These are phyloP conservation scores for Alternaria sp. DNA, from an alignment of 2,329 filamentous ascomycete species.

Conservation along the genomic window DNA sequence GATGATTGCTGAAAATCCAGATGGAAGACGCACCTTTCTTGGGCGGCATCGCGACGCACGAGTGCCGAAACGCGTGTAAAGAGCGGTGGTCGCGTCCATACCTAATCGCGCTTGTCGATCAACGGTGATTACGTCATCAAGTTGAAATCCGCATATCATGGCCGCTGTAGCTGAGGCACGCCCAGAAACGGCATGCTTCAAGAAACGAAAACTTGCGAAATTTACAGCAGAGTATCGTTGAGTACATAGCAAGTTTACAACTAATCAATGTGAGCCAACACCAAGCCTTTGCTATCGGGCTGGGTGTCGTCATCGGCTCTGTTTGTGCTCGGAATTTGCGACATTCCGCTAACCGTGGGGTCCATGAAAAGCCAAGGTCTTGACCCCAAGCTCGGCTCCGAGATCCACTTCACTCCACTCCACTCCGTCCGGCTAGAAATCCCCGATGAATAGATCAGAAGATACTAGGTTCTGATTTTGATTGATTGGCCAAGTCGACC, in stretches of 20 bases:
- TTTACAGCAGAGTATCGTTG: neutral
- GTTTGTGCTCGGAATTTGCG: too few relatives aligned
- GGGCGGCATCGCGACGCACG: neutral
- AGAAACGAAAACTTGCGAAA: neutral
- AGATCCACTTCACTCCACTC: too few relatives aligned
- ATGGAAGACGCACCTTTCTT: neutral
- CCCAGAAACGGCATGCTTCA: neutral
- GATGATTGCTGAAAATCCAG: too few relatives aligned
- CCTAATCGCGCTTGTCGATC: neutral
- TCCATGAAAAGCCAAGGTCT: too few relatives aligned
- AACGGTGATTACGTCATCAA: neutral
- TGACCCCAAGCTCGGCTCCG: too few relatives aligned
- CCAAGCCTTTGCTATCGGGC: neutral
- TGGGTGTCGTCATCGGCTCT: neutral
- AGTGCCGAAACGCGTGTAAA: neutral
- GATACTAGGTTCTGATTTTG: too few relatives aligned
- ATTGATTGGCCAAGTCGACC: too few relatives aligned
- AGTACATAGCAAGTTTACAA: neutral
- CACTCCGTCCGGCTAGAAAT: too few relatives aligned
- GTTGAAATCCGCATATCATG: neutral
- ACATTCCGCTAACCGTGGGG: too few relatives aligned
- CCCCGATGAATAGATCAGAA: too few relatives aligned
- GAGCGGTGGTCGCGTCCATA: neutral
- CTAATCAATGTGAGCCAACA: neutral
- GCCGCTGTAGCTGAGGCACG: neutral